Evolutionary conservation across 805 yeast genomes (phyloP), one percentile per base, ranked within the genome.

Genomic region (Metschnikowia cubensis): DNA sequence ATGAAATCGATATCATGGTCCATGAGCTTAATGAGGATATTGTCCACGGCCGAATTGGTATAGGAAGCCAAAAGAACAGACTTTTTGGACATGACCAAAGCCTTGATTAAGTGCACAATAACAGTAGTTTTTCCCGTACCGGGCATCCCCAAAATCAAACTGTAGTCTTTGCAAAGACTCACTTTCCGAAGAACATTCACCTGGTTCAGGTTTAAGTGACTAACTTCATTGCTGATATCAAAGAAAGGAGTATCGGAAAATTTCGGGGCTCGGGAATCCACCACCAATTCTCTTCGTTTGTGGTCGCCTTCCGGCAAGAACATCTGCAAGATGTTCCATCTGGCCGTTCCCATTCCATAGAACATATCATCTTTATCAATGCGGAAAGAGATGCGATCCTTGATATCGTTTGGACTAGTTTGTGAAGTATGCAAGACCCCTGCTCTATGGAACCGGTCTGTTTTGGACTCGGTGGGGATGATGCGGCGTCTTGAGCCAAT

Each of bases 41-140:
- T 94, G 64, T 94, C 99, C 4, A 94, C 97, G 0, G 99, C 98
- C 0, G 97, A 87, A 64, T 94, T 95, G 0, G 99, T 94, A 61
- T 88, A 90, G 0, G 96, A 87, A 0, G 97, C 81, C 43, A 94
- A 67, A 21, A 94, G 70, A 1, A 94, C 85, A 0, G 86, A 74
- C 61, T 87, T 87, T 1, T 81, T 82, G 42, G 76, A 75, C 1
- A 69, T 67, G 3, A 84, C 85, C 29, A 94, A 63, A 37, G 79
- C 70, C 50, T 78, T 75, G 39, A 91, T 84, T 15, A 94, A 60
- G 42, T 84, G 83, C 0, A 95, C 86, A 48, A 94, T 90, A 0
- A 91, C 87, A 0, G 98, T 89, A 1, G 97, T 89, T 61, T 89
- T 89, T 8, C 97, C 99, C 0, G 98, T 94, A 3, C 99, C 99